phyloP scores from a whole-genome alignment of 2,329 filamentous ascomycete species.

The Piedraia hortae region DNA sequence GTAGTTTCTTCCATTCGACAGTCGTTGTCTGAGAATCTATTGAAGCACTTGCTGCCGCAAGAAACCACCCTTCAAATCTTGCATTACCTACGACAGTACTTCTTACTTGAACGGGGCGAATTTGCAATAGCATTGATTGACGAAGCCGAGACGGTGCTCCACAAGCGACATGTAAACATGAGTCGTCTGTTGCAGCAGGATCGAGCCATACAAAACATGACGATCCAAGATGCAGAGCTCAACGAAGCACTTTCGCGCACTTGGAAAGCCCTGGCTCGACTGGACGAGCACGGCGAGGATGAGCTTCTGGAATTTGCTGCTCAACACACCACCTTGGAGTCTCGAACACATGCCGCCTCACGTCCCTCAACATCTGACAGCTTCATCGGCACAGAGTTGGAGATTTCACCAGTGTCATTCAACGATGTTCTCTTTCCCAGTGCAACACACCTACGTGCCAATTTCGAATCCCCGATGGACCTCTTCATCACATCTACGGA shows the following conservation, averaged over 20 bases:
- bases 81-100: conserved; percentile 56
- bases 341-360: conserved; percentile 15
- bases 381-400: conserved; percentile 11
- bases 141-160: conserved; percentile 56
- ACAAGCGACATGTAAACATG: conserved; percentile 41
- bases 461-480: conserved; percentile 54
- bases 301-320: conserved; percentile 62
- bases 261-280: conserved; percentile 49
- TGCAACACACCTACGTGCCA: conserved; percentile 41
- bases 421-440: conserved; percentile 58
- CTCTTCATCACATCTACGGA: conserved; percentile 59
- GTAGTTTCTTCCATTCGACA: conserved; percentile 50
- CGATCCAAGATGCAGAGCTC: conserved; percentile 70
- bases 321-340: conserved; percentile 40
- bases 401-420: conserved; percentile 30
- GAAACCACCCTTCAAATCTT: conserved; percentile 51
- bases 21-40: conserved; percentile 55
- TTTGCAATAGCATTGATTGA: conserved; percentile 69
- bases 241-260: conserved; percentile 47
- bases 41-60: conserved; percentile 58
- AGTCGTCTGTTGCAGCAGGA: conserved; percentile 22
- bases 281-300: conserved; percentile 45
- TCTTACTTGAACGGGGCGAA: conserved; percentile 65
- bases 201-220: conserved; percentile 31
- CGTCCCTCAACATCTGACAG: conserved; percentile 16